Evolutionary conservation across 441 rosid species (phyloP), one percentile per base, ranked within the genome.

Genomic region (Breynia disticha): DNA sequence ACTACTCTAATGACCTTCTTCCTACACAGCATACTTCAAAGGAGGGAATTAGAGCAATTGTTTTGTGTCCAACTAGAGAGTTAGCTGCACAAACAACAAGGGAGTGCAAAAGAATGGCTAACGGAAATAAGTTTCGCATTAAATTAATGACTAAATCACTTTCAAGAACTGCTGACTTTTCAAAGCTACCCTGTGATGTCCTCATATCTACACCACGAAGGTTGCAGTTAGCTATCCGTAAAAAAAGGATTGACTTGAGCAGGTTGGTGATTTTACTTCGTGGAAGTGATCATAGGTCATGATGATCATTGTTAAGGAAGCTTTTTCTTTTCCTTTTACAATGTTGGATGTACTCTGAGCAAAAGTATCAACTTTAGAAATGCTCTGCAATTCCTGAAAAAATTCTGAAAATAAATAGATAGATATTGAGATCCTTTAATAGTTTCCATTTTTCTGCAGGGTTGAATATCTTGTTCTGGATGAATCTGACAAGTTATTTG

Each of bases 401-500:
- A 39, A 39, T 12, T 20, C 20, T 15, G 39, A 41, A 35, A 61
- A 17, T 48, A 53, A 24, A 11, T 48, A 21, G 49, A 12, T 46
- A 22, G 19, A 11, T 19, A 22, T 50, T 45, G 19, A 61, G 44
- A 46, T 66, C 19, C 61, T 57, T 58, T 50, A 18, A 21, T 17
- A 50, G 11, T 24, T 32, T 59, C 49, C 52, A 42, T 28, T 55
- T 19, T 28, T 62, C 21, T 65, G 63, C 78, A 91, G 97, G 87
- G 97, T 86, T 15, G 91, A 88, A 68, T 86, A 72, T 71, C 95
- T 91, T 55, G 94, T 91, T 69, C 79, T 91, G 54, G 98, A 91
- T 73, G 98, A 91, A 75, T 84, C 97, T 18, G 98, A 88, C 75
- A 91, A 91, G 75, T 76, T 91, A 19, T 91, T 91, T 66, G 97